Evolutionary conservation across 2,329 filamentous ascomycete species (phyloP).

Genomic region (Geosmithia putterillii): DNA sequence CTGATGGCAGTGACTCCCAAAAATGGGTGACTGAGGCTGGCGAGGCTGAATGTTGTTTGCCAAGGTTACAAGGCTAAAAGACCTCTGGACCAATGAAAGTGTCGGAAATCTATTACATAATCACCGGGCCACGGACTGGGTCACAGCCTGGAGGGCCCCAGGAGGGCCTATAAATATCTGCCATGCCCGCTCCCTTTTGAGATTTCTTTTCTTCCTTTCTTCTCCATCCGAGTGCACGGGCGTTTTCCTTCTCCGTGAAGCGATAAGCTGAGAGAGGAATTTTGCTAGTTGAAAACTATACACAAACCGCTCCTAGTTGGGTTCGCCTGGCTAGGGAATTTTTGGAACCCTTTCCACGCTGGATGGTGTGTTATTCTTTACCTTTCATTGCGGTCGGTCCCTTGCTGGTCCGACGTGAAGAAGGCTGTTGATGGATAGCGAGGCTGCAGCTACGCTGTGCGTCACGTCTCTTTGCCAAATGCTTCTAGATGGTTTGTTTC

Average conservation of each 20-base stretch:
- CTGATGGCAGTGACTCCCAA: neutral
- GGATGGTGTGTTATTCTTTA: conserved; percentile 8
- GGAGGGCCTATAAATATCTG: conserved; percentile 19
- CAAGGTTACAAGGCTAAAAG: neutral
- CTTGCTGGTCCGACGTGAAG: conserved; percentile 23
- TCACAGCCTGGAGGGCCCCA: neutral
- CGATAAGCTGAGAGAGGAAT: conserved; percentile 66
- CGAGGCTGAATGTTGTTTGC: neutral
- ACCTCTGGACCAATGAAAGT: neutral
- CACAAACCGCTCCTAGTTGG: conserved; percentile 56
- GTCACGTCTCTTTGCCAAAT: too few relatives aligned
- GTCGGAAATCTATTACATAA: neutral
- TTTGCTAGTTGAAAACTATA: conserved; percentile 85
- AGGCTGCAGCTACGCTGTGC: too few relatives aligned
- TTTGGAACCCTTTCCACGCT: conserved; percentile 39
- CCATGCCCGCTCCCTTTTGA: conserved; percentile 11
- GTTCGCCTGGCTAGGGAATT: conserved; percentile 59
- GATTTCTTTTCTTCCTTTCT: conserved; percentile 27
- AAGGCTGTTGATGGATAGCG: conserved; percentile 13
- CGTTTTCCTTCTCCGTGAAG: conserved; percentile 49
- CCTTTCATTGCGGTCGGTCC: conserved; percentile 28
- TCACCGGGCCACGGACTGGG: neutral
- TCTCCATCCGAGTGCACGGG: conserved; percentile 53
- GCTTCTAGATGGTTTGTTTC: too few relatives aligned
- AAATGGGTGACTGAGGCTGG: neutral